phyloP scores from a whole-genome alignment of 352 stramenopile species.

The Phytopythium litorale region DNA sequence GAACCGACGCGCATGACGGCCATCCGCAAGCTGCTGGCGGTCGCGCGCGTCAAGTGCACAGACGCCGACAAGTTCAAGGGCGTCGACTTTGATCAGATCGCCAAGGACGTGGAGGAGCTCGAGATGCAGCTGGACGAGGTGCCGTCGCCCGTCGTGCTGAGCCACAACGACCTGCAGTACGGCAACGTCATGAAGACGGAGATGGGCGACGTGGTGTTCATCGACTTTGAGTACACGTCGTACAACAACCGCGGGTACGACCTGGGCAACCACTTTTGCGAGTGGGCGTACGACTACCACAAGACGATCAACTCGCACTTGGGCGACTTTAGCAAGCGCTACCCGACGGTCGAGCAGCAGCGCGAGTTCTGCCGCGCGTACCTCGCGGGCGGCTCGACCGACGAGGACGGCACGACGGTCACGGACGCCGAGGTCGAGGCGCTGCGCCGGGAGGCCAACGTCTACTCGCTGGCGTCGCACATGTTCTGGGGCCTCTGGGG shows the following conservation, averaged over 20 bases:
- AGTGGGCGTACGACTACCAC: conserved; percentile 83
- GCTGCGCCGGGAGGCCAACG: conserved; percentile 69
- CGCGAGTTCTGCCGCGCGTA: conserved; percentile 69
- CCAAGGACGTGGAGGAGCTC: conserved; percentile 46
- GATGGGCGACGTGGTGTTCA: conserved; percentile 66
- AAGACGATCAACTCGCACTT: conserved; percentile 78
- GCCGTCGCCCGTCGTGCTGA: conserved; percentile 76
- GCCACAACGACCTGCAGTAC: conserved; percentile 93
- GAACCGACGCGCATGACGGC: conserved; percentile 51
- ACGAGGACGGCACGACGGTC: conserved; percentile 26
- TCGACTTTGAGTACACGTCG: conserved; percentile 94
- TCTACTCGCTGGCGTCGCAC: conserved; percentile 84
- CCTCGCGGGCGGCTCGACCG: conserved; percentile 30
- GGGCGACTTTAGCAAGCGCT: conserved; percentile 71
- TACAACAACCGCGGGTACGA: conserved; percentile 92
- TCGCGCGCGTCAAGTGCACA: conserved; percentile 55
- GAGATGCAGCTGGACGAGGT: conserved; percentile 50
- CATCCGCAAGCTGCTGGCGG: conserved; percentile 50
- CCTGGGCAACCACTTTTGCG: conserved; percentile 92
- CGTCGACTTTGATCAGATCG: conserved; percentile 47
- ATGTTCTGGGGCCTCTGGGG: conserved; percentile 91
- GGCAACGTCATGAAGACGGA: conserved; percentile 90
- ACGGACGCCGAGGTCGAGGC: conserved; percentile 54
- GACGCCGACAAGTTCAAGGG: conserved; percentile 30
- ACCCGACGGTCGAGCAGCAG: conserved; percentile 61